Percentiles rank a stretch among this genome's conserved stretches.
phyloP scores from a whole-genome alignment of 1,139 yeast species.

The Saccharomyces hybrid region DNA sequence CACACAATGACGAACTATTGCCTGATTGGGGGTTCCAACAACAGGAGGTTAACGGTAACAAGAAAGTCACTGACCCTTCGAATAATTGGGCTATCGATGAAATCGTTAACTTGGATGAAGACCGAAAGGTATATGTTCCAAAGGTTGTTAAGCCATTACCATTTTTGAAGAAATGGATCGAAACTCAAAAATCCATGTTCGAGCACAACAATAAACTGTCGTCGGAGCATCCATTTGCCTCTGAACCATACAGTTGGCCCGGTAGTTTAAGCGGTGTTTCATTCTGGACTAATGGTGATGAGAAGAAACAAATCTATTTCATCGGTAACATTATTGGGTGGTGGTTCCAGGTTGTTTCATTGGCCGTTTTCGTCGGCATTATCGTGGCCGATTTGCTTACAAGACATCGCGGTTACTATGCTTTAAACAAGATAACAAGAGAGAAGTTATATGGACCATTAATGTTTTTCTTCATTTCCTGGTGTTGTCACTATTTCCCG shows the following conservation, averaged over 20 bases:
- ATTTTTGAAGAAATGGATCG: constrained; percentile 82
- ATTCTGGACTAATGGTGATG: constrained; percentile 78
- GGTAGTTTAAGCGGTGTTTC: constrained; percentile 84
- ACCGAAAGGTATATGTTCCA: constrained; percentile 49
- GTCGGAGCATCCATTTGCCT: constrained; percentile 91
- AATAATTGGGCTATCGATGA: constrained; percentile 73
- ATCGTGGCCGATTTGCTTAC: constrained; percentile 69
- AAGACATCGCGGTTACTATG: constrained; percentile 58
- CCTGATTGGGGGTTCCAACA: constrained; percentile 95
- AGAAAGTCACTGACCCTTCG: constrained; percentile 57
- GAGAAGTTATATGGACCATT: constrained; percentile 71
- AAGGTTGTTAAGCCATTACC: constrained; percentile 54
- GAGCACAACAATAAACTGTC: constrained; percentile 82
- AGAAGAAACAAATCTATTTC: constrained; percentile 73
- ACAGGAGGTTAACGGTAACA: constrained; percentile 92
- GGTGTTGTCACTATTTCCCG: constrained; percentile 85
- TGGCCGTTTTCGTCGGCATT: constrained; percentile 58
- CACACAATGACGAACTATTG: constrained; percentile 69
- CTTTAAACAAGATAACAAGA: constrained; percentile 57
- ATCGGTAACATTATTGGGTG: constrained; percentile 88
- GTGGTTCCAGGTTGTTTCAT: constrained; percentile 72
- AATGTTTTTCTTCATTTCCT: constrained; percentile 79
- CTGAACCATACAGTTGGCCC: constrained; percentile 95
- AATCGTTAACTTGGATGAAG: constrained; percentile 59
- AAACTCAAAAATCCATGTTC: constrained; percentile 83